These are phyloP conservation scores for Kodamaea sagamina DNA, from an alignment of 805 yeast species.

Conservation along the genomic window DNA sequence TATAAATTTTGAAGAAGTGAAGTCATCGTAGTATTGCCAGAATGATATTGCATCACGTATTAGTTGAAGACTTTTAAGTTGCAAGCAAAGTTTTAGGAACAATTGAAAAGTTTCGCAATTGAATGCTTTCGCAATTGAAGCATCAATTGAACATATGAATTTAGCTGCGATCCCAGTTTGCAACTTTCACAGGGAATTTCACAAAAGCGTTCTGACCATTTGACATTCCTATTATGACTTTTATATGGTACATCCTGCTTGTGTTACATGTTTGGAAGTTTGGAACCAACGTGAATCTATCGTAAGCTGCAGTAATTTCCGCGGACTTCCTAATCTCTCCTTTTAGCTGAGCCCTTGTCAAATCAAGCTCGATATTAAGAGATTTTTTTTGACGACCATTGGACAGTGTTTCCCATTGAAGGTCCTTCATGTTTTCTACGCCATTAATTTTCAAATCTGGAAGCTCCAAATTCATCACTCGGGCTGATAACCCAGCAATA, in stretches of 20 bases:
- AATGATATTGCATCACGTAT: no score
- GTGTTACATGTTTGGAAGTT: constrained; percentile 10
- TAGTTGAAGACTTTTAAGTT: no score
- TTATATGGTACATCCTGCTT: constrained; percentile 9
- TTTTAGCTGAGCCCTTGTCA: constrained; percentile 4
- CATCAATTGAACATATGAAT: no score
- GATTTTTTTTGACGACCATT: not conserved
- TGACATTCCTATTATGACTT: constrained; percentile 3
- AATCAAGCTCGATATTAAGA: constrained; percentile 1
- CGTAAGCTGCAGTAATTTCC: constrained; percentile 6
- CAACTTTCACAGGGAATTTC: constrained; percentile 8
- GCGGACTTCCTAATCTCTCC: not conserved
- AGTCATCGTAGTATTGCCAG: no score
- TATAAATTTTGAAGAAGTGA: no score
- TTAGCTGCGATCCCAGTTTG: not conserved
- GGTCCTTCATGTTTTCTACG: not conserved
- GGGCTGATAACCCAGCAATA: constrained; percentile 1
- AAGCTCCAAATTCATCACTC: constrained; percentile 9
- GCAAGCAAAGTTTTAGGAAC: no score
- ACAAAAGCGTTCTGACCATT: constrained; percentile 7
- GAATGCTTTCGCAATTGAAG: no score
- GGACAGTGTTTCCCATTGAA: not conserved
- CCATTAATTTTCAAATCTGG: constrained; percentile 4
- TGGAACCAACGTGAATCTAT: constrained; percentile 8
- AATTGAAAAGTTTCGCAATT: no score